Percentiles rank a stretch among this genome's conserved stretches.
Conservation (phyloP, 345 rosid species). For the Salix caprea region DNA sequence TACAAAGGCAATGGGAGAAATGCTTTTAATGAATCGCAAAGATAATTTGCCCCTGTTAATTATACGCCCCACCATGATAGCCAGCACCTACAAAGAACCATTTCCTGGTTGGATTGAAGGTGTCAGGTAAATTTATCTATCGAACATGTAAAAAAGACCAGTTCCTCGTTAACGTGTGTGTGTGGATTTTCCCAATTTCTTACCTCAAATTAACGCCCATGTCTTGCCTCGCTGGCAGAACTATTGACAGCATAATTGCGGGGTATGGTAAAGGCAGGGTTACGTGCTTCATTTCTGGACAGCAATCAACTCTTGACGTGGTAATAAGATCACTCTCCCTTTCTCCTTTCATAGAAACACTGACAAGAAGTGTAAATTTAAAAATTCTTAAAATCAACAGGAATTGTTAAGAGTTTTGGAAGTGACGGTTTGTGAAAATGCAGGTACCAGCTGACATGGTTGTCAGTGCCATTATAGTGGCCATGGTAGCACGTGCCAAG, state of each 20-base stretch:
- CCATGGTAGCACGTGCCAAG: slow-evolving; percentile 9
- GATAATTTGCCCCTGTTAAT: slow-evolving; percentile 4
- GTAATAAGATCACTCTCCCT: not conserved
- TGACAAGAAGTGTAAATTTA: not conserved
- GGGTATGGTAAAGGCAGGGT: slow-evolving; percentile 21
- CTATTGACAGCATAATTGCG: slow-evolving; percentile 13
- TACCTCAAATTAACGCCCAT: not conserved
- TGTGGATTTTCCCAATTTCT: not conserved
- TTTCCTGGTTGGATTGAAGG: slow-evolving; percentile 33
- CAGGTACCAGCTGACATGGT: slow-evolving; percentile 30
- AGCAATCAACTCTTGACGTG: slow-evolving; percentile 1
- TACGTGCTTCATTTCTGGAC: slow-evolving; percentile 5
- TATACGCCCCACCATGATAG: slow-evolving; percentile 19
- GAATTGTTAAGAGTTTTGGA: no score
- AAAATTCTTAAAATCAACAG: not conserved
- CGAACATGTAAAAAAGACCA: not conserved
- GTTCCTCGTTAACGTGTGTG: no score
- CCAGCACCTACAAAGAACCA: slow-evolving; percentile 14
- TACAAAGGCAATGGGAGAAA: slow-evolving; percentile 27
- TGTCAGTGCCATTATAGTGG: slow-evolving; percentile 11
- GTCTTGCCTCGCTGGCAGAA: not conserved
- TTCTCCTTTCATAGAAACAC: no score
- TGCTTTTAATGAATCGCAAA: slow-evolving; percentile 7
- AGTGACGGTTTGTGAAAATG: not conserved
- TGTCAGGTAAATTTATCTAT: slow-evolving; percentile 6